Conservation (phyloP, 768 basidiomycete species). For the Macrolepiota fuliginosa region DNA sequence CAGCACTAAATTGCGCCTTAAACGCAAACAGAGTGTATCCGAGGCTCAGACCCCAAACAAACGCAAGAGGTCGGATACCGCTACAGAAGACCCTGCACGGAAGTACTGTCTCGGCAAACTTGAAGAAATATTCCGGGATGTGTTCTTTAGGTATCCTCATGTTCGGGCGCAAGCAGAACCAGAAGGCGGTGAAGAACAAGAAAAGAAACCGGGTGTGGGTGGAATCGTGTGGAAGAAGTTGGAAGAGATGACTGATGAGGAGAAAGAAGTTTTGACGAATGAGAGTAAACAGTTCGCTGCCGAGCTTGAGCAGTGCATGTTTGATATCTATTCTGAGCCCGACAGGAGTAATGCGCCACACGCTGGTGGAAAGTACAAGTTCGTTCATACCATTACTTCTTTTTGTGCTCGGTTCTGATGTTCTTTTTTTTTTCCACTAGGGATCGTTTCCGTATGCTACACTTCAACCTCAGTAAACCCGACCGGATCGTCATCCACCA, state of each 20-base stretch:
- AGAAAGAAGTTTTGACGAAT: conserved; percentile 52
- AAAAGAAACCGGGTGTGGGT: conserved; percentile 1
- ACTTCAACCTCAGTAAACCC: conserved; percentile 82
- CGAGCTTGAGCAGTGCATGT: conserved; percentile 75
- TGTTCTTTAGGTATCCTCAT: conserved; percentile 72
- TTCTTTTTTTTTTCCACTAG: conserved; percentile 33
- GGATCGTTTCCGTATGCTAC: conserved; percentile 88
- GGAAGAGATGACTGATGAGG: conserved; percentile 59
- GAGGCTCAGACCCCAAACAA: conserved; percentile 21
- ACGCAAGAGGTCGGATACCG: conserved; percentile 23
- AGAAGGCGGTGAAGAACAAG: conserved; percentile 14
- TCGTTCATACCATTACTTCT: conserved; percentile 11
- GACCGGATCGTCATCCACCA: conserved; percentile 80
- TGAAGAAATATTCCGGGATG: conserved; percentile 65
- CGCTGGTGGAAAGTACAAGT: conserved; percentile 84
- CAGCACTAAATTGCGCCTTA: conserved; percentile 28
- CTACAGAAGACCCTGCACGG: conserved; percentile 67
- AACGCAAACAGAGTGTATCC: conserved; percentile 52
- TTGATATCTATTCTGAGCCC: conserved; percentile 71
- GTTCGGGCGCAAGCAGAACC: conserved; percentile 30
- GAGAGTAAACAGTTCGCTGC: conserved; percentile 63
- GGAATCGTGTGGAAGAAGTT: conserved; percentile 38
- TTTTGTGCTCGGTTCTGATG: conserved; percentile 3
- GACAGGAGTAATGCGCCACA: conserved; percentile 66
- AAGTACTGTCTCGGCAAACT: conserved; percentile 81